Conservation (phyloP, 2,329 filamentous ascomycete species). For the Cryphonectria japonica region DNA sequence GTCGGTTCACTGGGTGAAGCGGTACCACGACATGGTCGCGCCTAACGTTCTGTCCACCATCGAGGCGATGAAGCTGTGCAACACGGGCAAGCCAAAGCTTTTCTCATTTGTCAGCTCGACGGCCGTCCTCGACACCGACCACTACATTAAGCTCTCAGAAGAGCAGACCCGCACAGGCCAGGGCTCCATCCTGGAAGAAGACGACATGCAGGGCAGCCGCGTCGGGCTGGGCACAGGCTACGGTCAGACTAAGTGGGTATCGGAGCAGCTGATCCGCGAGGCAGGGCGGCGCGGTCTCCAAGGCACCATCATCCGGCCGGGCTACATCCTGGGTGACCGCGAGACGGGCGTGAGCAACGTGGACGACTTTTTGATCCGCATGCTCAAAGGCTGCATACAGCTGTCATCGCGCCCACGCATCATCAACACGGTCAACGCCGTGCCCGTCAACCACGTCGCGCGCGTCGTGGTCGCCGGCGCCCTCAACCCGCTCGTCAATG, state of each 20-base stretch:
- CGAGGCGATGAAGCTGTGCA: conserved; percentile 75
- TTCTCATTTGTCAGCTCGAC: conserved; percentile 85
- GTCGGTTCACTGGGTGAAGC: conserved; percentile 78
- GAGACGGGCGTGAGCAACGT: conserved; percentile 73
- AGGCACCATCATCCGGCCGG: conserved; percentile 78
- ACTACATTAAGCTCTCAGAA: conserved; percentile 77
- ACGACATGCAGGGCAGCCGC: conserved; percentile 77
- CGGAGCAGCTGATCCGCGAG: conserved; percentile 71
- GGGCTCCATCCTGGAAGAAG: conserved; percentile 70
- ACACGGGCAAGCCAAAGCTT: conserved; percentile 75
- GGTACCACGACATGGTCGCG: conserved; percentile 71
- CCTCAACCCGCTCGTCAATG: conserved; percentile 60
- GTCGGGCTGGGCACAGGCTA: conserved; percentile 84
- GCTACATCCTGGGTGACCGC: conserved; percentile 80
- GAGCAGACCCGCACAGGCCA: conserved; percentile 63
- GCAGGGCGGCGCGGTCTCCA: conserved; percentile 77
- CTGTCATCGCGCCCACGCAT: conserved; percentile 74
- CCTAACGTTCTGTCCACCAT: conserved; percentile 84
- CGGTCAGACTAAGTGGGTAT: conserved; percentile 88
- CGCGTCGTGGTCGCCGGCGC: conserved; percentile 77
- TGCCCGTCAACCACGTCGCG: conserved; percentile 84
- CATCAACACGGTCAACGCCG: conserved; percentile 84
- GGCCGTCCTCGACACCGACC: conserved; percentile 76
- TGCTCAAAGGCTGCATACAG: conserved; percentile 88
- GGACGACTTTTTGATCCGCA: conserved; percentile 88